A percentile compares a stretch with the other conserved stretches of the same genome.
phyloP scores from a whole-genome alignment of 129 eudicot species.

The Pulicaria dysenterica region DNA sequence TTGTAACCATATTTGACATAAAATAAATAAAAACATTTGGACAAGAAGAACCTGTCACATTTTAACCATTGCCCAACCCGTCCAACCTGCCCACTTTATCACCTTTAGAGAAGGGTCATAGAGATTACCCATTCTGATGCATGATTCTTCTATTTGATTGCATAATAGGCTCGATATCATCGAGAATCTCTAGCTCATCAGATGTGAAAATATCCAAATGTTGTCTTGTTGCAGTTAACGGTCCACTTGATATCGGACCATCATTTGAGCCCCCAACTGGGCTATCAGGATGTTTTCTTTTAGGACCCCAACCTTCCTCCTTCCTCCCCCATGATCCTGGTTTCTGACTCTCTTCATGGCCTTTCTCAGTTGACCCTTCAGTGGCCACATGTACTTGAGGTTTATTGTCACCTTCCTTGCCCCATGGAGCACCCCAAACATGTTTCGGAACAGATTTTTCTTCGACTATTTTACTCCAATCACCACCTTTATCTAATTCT shows the following conservation, averaged over 20 bases:
- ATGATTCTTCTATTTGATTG: slow-evolving; percentile 58
- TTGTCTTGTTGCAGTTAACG: slow-evolving; percentile 50
- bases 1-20: not conserved
- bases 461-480: slow-evolving; percentile 33
- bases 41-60: not conserved
- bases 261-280: slow-evolving; percentile 44
- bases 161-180: slow-evolving; percentile 69
- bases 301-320: slow-evolving; percentile 63
- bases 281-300: slow-evolving; percentile 47
- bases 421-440: slow-evolving; percentile 51
- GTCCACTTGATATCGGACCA: slow-evolving; percentile 35
- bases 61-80: not conserved
- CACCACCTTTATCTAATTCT: slow-evolving; percentile 11
- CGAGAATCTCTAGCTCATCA: slow-evolving; percentile 73
- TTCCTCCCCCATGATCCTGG: slow-evolving; percentile 29
- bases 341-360: slow-evolving; percentile 23
- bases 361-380: slow-evolving; percentile 5
- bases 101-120: slow-evolving; percentile 7
- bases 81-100: not conserved
- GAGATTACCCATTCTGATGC: slow-evolving; percentile 50
- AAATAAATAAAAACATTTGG: not conserved
- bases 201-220: slow-evolving; percentile 59
- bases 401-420: slow-evolving; percentile 6
- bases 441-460: slow-evolving; percentile 30
- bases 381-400: not conserved